phyloP scores from a whole-genome alignment of 805 yeast genomes.

The Yamadazyma insecticola region DNA sequence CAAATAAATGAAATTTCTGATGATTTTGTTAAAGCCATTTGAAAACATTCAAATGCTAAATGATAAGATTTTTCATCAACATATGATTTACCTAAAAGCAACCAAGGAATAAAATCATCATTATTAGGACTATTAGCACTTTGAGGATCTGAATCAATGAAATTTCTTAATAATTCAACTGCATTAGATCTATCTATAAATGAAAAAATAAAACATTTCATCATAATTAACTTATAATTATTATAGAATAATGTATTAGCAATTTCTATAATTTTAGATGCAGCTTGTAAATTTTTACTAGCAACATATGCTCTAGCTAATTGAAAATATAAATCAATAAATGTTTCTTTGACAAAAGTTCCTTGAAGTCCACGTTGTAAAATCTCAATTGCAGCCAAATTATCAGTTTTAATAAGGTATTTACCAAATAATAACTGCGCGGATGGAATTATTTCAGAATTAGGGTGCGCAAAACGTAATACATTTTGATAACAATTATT shows the following conservation, averaged over 20 bases:
- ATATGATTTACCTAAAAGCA: constrained; percentile 50
- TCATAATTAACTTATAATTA: not conserved
- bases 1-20: constrained; percentile 56
- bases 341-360: too few relatives aligned
- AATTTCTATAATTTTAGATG: not conserved
- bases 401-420: too few relatives aligned
- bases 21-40: constrained; percentile 50
- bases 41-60: constrained; percentile 52
- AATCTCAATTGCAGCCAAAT: too few relatives aligned
- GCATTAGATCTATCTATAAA: not conserved
- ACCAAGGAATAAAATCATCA: constrained; percentile 58
- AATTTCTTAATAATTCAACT: constrained; percentile 27
- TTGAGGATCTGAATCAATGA: too few relatives aligned
- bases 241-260: not conserved
- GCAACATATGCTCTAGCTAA: too few relatives aligned
- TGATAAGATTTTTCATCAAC: constrained; percentile 42
- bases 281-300: not conserved
- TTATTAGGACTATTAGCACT: constrained; percentile 15
- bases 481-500: too few relatives aligned
- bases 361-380: too few relatives aligned
- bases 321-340: too few relatives aligned
- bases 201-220: not conserved
- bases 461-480: too few relatives aligned
- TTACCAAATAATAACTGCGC: too few relatives aligned
- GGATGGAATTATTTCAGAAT: too few relatives aligned